A percentile compares a stretch with the other conserved stretches of the same genome.
phyloP scores from a whole-genome alignment of 2,329 filamentous ascomycete genomes.

The Saccharata proteae region DNA sequence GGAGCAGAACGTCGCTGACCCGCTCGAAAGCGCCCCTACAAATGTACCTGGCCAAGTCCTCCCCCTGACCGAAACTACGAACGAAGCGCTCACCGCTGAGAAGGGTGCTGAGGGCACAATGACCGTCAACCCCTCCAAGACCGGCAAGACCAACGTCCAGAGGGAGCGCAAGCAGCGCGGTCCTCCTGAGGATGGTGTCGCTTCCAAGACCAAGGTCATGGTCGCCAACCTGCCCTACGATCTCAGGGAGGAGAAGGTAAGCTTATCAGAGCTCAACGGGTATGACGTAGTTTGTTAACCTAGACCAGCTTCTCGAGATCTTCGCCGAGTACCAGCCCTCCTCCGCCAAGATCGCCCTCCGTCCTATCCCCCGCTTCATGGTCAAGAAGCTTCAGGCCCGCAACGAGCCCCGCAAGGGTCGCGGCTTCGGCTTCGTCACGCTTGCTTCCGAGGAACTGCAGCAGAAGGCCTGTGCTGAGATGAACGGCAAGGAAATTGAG shows the following conservation, averaged over 20 bases:
- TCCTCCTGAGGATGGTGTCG: slow-evolving; percentile 90
- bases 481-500: slow-evolving; percentile 99
- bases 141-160: slow-evolving; percentile 34
- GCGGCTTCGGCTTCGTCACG: slow-evolving; percentile 97
- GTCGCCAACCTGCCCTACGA: slow-evolving; percentile 98
- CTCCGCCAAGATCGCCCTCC: slow-evolving; percentile 96
- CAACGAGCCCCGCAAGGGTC: slow-evolving; percentile 95
- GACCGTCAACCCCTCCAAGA: slow-evolving; percentile 26
- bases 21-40: slow-evolving; percentile 29
- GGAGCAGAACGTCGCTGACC: slow-evolving; percentile 34
- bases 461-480: slow-evolving; percentile 92
- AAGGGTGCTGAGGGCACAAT: slow-evolving; percentile 35
- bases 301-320: slow-evolving; percentile 78
- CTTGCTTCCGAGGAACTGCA: slow-evolving; percentile 90
- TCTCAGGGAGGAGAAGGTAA: slow-evolving; percentile 90
- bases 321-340: slow-evolving; percentile 85
- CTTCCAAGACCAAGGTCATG: slow-evolving; percentile 99
- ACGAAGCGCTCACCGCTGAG: slow-evolving; percentile 43
- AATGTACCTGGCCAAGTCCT: slow-evolving; percentile 40
- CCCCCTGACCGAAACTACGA: slow-evolving; percentile 40
- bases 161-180: slow-evolving; percentile 70
- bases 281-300: slow-evolving; percentile 10
- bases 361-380: slow-evolving; percentile 98
- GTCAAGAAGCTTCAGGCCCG: slow-evolving; percentile 99
- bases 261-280: slow-evolving; percentile 14